These are phyloP conservation scores for Eremothecium cymbalariae DNA, from an alignment of 1,139 yeast species.

Conservation along the genomic window DNA sequence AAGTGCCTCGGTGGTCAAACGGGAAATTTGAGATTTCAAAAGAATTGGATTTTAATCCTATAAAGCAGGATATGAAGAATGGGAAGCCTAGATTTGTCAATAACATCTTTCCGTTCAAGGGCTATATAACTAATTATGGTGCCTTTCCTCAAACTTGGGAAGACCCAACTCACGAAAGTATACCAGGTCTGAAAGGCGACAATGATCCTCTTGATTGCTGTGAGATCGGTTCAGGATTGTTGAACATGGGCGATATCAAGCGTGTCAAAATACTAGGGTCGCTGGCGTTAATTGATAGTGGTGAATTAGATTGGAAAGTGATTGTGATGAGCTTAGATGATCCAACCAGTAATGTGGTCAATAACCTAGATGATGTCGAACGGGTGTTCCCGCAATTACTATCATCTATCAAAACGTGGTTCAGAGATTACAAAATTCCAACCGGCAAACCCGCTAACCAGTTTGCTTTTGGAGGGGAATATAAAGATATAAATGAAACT, in stretches of 20 bases:
- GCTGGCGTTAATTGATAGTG: conserved; percentile 91
- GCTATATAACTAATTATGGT: conserved; percentile 93
- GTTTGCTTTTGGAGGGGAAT: conserved; percentile 80
- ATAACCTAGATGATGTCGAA: conserved; percentile 78
- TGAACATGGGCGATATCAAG: conserved; percentile 56
- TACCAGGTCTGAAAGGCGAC: conserved; percentile 62
- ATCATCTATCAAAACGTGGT: conserved; percentile 84
- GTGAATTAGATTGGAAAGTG: conserved; percentile 97
- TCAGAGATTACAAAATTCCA: conserved; percentile 90
- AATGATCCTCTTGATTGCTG: conserved; percentile 95
- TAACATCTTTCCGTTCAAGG: conserved; percentile 93
- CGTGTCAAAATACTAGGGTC: conserved; percentile 89
- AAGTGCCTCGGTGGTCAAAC: conserved; percentile 93
- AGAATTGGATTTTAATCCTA: conserved; percentile 72
- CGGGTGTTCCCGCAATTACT: conserved; percentile 75
- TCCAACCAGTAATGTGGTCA: conserved; percentile 65
- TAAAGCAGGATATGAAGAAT: conserved; percentile 86
- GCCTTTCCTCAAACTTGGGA: conserved; percentile 99
- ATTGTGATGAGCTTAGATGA: conserved; percentile 78
- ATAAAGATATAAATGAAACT: conserved; percentile 63
- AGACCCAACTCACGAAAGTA: conserved; percentile 45
- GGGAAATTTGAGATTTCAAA: conserved; percentile 87
- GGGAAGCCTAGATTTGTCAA: conserved; percentile 81
- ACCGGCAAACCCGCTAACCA: conserved; percentile 84
- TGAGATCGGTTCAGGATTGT: conserved; percentile 68